phyloP scores from a whole-genome alignment of 805 yeast genomes.

The Jamesozyma hellenica region DNA sequence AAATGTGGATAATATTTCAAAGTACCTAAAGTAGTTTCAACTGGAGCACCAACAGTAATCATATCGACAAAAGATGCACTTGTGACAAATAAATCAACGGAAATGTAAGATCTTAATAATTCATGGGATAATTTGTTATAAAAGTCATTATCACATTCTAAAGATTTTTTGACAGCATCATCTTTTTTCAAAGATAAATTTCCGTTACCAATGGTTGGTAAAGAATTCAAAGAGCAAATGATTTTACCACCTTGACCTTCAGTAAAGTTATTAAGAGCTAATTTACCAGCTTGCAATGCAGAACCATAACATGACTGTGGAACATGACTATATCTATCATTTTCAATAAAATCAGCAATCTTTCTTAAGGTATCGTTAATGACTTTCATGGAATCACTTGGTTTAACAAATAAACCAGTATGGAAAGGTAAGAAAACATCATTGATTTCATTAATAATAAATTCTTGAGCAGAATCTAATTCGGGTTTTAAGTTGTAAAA shows the following conservation, averaged over 20 bases:
- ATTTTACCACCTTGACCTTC: slow-evolving; percentile 75
- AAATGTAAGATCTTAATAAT: slow-evolving; percentile 49
- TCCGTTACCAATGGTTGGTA: slow-evolving; percentile 82
- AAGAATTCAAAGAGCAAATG: slow-evolving; percentile 49
- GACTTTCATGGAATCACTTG: slow-evolving; percentile 49
- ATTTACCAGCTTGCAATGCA: slow-evolving; percentile 59
- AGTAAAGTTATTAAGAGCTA: slow-evolving; percentile 43
- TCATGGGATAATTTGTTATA: slow-evolving; percentile 52
- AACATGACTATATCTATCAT: slow-evolving; percentile 19
- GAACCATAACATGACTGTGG: slow-evolving; percentile 68
- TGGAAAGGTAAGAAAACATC: slow-evolving; percentile 61
- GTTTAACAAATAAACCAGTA: slow-evolving; percentile 72
- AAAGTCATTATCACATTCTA: slow-evolving; percentile 50
- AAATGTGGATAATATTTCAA: slow-evolving; percentile 59
- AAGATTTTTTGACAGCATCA: slow-evolving; percentile 39
- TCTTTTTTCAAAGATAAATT: slow-evolving; percentile 36
- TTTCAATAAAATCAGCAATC: slow-evolving; percentile 30
- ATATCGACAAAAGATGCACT: slow-evolving; percentile 59
- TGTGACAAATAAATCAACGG: slow-evolving; percentile 67
- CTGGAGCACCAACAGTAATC: slow-evolving; percentile 58
- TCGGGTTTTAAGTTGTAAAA: slow-evolving; percentile 58
- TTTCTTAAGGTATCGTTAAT: slow-evolving; percentile 60
- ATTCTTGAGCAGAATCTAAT: slow-evolving; percentile 46
- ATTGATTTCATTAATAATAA: slow-evolving; percentile 54
- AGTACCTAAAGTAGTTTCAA: slow-evolving; percentile 61